Evolutionary conservation across 805 yeast genomes (phyloP).

Genomic region (Kregervanrija delftensis): DNA sequence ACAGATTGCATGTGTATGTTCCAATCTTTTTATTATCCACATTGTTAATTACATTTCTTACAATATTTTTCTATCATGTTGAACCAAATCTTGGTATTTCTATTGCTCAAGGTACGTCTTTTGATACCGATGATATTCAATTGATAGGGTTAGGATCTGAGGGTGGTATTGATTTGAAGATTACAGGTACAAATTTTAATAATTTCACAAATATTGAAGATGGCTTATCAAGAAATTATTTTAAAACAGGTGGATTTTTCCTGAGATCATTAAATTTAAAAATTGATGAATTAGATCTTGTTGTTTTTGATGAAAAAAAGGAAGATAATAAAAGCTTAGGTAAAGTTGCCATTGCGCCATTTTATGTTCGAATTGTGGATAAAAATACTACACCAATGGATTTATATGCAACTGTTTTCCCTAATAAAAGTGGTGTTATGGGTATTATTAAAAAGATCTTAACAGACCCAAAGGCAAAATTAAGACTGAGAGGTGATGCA

Average conservation of each 20-base stretch:
- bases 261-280: slow-evolving; percentile 24
- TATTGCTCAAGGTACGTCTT: slow-evolving; percentile 25
- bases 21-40: slow-evolving; percentile 16
- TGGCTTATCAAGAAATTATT: slow-evolving; percentile 17
- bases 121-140: slow-evolving; percentile 25
- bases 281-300: slow-evolving; percentile 25
- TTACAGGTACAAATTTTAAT: slow-evolving; percentile 26
- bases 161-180: slow-evolving; percentile 27
- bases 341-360: slow-evolving; percentile 26
- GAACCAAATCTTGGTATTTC: slow-evolving; percentile 25
- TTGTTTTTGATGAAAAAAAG: slow-evolving; percentile 19
- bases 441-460: slow-evolving; percentile 28
- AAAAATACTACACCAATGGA: slow-evolving; percentile 20
- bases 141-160: slow-evolving; percentile 25
- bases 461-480: slow-evolving; percentile 23
- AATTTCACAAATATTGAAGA: slow-evolving; percentile 27
- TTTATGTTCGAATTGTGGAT: slow-evolving; percentile 27
- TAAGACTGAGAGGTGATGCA: slow-evolving; percentile 30
- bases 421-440: slow-evolving; percentile 27
- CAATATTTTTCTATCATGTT: slow-evolving; percentile 12
- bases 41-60: slow-evolving; percentile 7
- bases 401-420: slow-evolving; percentile 25
- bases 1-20: slow-evolving; percentile 19
- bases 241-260: slow-evolving; percentile 28
- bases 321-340: slow-evolving; percentile 26